phyloP scores from a whole-genome alignment of 2,329 filamentous ascomycete genomes.

The Monosporascus ibericus region DNA sequence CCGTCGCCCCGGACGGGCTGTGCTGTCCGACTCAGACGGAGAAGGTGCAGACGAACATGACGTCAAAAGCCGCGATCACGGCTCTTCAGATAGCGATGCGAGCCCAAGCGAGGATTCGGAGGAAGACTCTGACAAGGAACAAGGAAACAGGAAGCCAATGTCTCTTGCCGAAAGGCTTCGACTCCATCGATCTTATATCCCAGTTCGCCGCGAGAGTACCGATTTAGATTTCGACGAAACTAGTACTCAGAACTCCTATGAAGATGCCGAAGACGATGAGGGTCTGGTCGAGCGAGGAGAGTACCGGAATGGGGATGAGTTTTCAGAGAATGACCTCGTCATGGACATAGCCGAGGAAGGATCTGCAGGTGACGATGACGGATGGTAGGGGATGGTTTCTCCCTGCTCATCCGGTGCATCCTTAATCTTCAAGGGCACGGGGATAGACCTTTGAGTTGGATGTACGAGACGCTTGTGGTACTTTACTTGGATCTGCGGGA shows the following conservation, averaged over 20 bases:
- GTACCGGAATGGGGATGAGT: neutral
- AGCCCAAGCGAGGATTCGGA: constrained; percentile 5
- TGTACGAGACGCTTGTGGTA: neutral
- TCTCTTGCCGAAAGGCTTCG: constrained; percentile 15
- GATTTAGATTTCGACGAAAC: constrained; percentile 5
- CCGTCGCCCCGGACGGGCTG: constrained; percentile 9
- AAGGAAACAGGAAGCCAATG: constrained; percentile 8
- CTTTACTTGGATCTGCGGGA: no score
- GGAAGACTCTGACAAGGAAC: constrained; percentile 3
- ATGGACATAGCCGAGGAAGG: constrained; percentile 7
- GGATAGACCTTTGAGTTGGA: neutral
- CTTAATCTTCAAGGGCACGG: neutral
- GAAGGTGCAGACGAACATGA: constrained; percentile 5
- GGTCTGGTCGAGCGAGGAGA: constrained; percentile 9
- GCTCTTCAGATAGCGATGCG: constrained; percentile 6
- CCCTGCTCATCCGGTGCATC: neutral
- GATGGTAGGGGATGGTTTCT: neutral
- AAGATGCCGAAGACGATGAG: constrained; percentile 9
- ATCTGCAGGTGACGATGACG: constrained; percentile 6
- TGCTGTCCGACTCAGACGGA: constrained; percentile 16
- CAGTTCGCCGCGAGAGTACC: constrained; percentile 5
- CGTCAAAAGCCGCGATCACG: neutral
- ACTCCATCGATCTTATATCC: constrained; percentile 12
- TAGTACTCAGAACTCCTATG: neutral
- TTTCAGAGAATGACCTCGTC: neutral